Percentiles rank a stretch among this genome's conserved stretches.
Conservation (phyloP, 805 yeast genomes). For the Maudiozyma pseudohumilis region DNA sequence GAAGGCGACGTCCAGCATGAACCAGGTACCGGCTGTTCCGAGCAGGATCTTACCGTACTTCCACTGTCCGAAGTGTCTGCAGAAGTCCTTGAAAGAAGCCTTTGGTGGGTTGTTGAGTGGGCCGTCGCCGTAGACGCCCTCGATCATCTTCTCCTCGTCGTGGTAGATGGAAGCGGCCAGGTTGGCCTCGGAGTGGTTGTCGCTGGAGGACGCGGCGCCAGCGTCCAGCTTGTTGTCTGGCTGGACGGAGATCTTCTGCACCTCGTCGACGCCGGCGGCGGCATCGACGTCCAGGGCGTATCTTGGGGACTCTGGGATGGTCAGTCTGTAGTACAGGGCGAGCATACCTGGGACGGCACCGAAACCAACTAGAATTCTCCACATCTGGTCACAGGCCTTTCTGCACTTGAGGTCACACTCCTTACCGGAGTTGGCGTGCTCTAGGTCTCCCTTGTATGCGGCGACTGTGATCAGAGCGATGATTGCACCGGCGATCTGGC, state of each 20-base stretch:
- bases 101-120: slow-evolving; percentile 40
- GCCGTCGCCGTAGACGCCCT: slow-evolving; percentile 34
- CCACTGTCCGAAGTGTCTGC: slow-evolving; percentile 71
- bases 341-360: slow-evolving; percentile 83
- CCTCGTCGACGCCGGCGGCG: slow-evolving; percentile 1
- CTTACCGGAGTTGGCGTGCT: slow-evolving; percentile 41
- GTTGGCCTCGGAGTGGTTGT: background rate
- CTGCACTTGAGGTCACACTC: slow-evolving; percentile 60
- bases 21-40: slow-evolving; percentile 92
- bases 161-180: background rate
- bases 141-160: background rate
- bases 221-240: slow-evolving; percentile 18
- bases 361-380: slow-evolving; percentile 85
- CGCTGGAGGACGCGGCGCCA: too few species aligned
- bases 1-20: slow-evolving; percentile 79
- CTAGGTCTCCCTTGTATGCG: slow-evolving; percentile 59
- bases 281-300: slow-evolving; percentile 68
- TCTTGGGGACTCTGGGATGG: slow-evolving; percentile 93
- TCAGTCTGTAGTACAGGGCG: slow-evolving; percentile 84
- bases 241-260: slow-evolving; percentile 20
- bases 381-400: slow-evolving; percentile 82
- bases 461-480: slow-evolving; percentile 69
- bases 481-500: slow-evolving; percentile 81
- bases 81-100: slow-evolving; percentile 71
- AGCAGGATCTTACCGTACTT: slow-evolving; percentile 70